Base-by-base conservation (phyloP, 192 early-diverging fungal species). In the Phlyctochytrium planicorne region DNA sequence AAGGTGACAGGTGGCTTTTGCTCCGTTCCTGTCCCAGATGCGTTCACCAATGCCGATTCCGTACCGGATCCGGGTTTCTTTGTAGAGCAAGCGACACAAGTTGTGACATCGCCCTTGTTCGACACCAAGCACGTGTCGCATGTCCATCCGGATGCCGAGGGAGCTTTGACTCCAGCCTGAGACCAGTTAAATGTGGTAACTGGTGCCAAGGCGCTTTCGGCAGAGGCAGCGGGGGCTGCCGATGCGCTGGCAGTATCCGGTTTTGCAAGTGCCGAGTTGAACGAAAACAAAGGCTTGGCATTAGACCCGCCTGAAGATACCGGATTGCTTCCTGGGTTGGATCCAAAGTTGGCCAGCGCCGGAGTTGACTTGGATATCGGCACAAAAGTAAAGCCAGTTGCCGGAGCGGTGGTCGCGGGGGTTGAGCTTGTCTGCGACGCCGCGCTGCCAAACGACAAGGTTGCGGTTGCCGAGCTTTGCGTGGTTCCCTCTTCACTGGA, bases 1-100 rank as follows among this genome's bases (percentile, higher is more conserved):
- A 47, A 47, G 10, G 10, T 20, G 6, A 20, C 20, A 20, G 20
- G 20, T 6, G 40, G 40, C 20, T 47, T 47, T 6, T 6, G 40
- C 20, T 47, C 20, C 10, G 10, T 47, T 20, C 20, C 40, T 6
- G 10, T 47, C 10, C 10, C 40, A 20, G 6, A 6, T 20, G 40
- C 40, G 10, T 47, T 47, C 10, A 14, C 20, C 40, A 20, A 20
- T 14, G 40, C 40, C 6, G 40, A 6, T 20, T 47, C 40, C 6
- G 40, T 14, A 14, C 20, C 10, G 40, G 40, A 6, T 14, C 40
- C 66, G 34, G n/a, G 23, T 10, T 60, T 23, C 37, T 68, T 65
- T 3, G 68, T 67, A 37, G 35, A 60, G 37, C 68, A 69, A 14
- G 68, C 60, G 31, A 40, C 35, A 33, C 68, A 69, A 16, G 52